Base-by-base conservation (phyloP, 768 basidiomycete genomes). In the Macrolepiota dolichaula region DNA sequence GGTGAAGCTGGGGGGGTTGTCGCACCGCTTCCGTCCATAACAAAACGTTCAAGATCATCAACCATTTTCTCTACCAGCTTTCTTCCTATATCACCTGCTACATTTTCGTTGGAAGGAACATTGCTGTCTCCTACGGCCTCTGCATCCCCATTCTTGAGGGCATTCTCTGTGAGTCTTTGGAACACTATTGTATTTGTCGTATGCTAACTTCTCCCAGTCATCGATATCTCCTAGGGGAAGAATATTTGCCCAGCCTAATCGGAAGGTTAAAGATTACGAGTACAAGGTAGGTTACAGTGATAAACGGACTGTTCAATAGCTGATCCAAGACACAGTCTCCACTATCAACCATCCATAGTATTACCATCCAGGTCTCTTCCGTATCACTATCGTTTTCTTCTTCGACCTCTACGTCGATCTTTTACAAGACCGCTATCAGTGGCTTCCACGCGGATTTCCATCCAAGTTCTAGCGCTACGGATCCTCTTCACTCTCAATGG, bases 401-500 rank as follows among this genome's bases (percentile, higher is more conserved):
- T 57, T 66, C 76, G 44, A 70, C 69, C 46, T 63, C 65, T 49
- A 67, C 71, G 10, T 61, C 71, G 22, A 77, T 72, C 24, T 74
- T 75, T 44, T 85, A 85, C 66, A 75, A 73, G 52, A 66, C 81
- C 19, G 69, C 75, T 52, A 66, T 87, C 22, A 75, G 77, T 46
- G 71, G 78, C 29, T 65, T 83, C 13, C 63, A 67, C 0, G 65
- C 83, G 25, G 69, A 71, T 36, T 77, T 80, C 25, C 76, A 77
- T 27, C 74, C 82, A 15, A 86, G 87, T 62, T 76, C 84, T 52
- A 74, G 81, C 3, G 71, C 72, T 10, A 62, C 67, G 22, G 79
- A 79, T 63, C 63, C 71, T 1, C 69, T 84, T 5, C 86, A 89
- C 68, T 74, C 73, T 51, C 69, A 78, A 54, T 81, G 82, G 77